A percentile compares a stretch with the other conserved stretches of the same genome.
Conservation (phyloP, 495 filamentous ascomycete species). For the Neurospora sp. region DNA sequence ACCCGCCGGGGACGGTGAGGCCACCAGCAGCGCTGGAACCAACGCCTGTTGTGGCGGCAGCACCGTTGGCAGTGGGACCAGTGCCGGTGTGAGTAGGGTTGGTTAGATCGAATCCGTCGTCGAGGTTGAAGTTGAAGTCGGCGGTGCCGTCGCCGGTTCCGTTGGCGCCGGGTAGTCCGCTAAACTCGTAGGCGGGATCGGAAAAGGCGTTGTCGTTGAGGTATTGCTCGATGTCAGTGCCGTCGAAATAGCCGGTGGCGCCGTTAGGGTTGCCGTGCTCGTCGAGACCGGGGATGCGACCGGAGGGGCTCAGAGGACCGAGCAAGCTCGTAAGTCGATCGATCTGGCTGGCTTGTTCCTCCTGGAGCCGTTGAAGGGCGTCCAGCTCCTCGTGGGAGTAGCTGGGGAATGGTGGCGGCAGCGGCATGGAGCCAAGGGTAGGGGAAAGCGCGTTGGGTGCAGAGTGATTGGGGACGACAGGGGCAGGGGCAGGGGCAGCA, state of each 20-base stretch:
- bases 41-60: neutral
- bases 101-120: conserved; percentile 4
- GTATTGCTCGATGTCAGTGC: conserved; percentile 59
- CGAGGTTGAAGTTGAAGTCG: conserved; percentile 34
- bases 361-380: conserved; percentile 59
- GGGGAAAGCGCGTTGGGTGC: conserved; percentile 32
- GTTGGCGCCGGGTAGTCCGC: neutral
- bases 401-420: conserved; percentile 46
- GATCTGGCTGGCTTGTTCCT: conserved; percentile 61
- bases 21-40: neutral
- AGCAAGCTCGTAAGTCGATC: conserved; percentile 59
- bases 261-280: conserved; percentile 29
- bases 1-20: neutral
- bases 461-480: conserved; percentile 1
- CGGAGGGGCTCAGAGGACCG: conserved; percentile 68
- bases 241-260: conserved; percentile 30
- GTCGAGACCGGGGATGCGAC: conserved; percentile 65
- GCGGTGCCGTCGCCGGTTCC: neutral
- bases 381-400: conserved; percentile 61
- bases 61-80: neutral
- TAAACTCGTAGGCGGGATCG: conserved; percentile 4
- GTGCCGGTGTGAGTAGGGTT: neutral
- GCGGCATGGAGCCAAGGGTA: conserved; percentile 49
- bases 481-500: conserved; percentile 6
- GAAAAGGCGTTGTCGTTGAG: conserved; percentile 56